These are phyloP conservation scores for Chrysosporium keratinophilum DNA, from an alignment of 2,329 filamentous ascomycete species.

Conservation along the genomic window DNA sequence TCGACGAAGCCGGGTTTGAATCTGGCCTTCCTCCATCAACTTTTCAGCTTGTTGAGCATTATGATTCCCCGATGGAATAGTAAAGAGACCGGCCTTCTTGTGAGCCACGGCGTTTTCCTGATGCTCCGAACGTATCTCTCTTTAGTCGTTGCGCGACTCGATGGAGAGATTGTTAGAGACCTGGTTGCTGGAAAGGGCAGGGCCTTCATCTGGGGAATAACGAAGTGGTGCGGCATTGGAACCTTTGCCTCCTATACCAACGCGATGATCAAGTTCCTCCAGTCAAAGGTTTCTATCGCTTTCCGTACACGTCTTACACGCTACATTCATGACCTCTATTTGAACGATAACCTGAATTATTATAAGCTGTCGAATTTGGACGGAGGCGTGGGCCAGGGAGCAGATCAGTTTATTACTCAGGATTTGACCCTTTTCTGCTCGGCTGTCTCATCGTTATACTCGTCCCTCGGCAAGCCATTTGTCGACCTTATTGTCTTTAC, in stretches of 20 bases:
- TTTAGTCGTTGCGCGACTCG: slow-evolving; percentile 78
- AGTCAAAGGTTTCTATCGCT: slow-evolving; percentile 95
- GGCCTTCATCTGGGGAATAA: slow-evolving; percentile 74
- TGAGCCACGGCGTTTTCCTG: slow-evolving; percentile 82
- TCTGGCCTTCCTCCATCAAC: slow-evolving; percentile 91
- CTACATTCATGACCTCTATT: slow-evolving; percentile 94
- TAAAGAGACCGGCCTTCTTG: slow-evolving; percentile 82
- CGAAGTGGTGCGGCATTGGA: slow-evolving; percentile 92
- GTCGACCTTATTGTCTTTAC: slow-evolving; percentile 98
- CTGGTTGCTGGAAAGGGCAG: slow-evolving; percentile 90
- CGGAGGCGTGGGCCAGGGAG: slow-evolving; percentile 79
- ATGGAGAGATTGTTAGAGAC: slow-evolving; percentile 93
- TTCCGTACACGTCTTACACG: slow-evolving; percentile 89
- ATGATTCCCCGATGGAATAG: slow-evolving; percentile 94
- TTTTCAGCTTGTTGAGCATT: slow-evolving; percentile 89
- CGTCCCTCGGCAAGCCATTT: slow-evolving; percentile 90
- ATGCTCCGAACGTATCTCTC: slow-evolving; percentile 90
- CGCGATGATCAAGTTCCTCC: slow-evolving; percentile 96
- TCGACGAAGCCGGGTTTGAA: slow-evolving; percentile 92
- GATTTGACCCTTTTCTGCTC: slow-evolving; percentile 93
- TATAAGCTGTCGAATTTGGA: slow-evolving; percentile 92
- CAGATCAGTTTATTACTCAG: slow-evolving; percentile 95
- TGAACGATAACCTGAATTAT: slow-evolving; percentile 90
- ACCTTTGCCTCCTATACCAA: slow-evolving; percentile 94
- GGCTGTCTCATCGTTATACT: slow-evolving; percentile 84